A percentile compares a stretch with the other conserved stretches of the same genome.
Evolutionary conservation across 108 stramenopile genomes (phyloP).

Genomic region (Nannochloropsis granulata): DNA sequence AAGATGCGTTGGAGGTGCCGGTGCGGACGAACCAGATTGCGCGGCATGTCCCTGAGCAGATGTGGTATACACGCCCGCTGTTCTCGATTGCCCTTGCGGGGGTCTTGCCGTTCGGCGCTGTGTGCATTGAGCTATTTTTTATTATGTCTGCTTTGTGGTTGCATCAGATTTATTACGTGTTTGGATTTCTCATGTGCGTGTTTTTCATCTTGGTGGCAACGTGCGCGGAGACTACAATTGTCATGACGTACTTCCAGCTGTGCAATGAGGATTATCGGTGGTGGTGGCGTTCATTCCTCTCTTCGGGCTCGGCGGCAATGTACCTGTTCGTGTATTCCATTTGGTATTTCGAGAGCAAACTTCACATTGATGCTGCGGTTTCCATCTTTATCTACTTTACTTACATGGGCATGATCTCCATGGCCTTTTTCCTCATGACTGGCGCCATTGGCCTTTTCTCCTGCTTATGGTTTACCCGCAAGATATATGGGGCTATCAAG

Average conservation of each 20-base stretch:
- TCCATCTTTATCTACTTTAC: conserved; percentile 44
- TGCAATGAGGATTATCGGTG: conserved; percentile 93
- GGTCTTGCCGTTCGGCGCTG: conserved; percentile 90
- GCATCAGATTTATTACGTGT: conserved; percentile 96
- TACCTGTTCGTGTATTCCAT: conserved; percentile 95
- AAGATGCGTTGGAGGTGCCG: conserved; percentile 56
- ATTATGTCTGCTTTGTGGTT: conserved; percentile 98
- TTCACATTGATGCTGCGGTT: conserved; percentile 29
- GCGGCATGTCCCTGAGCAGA: conserved; percentile 57
- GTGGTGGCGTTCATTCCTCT: conserved; percentile 91
- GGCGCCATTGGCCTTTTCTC: conserved; percentile 77
- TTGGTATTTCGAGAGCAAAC: conserved; percentile 59
- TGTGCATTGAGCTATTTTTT: conserved; percentile 94
- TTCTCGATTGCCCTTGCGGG: conserved; percentile 72
- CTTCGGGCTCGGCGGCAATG: conserved; percentile 68
- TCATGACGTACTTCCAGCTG: conserved; percentile 93
- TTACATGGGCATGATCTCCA: conserved; percentile 86
- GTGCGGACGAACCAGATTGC: conserved; percentile 80
- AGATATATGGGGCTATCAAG: conserved; percentile 49
- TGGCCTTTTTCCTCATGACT: conserved; percentile 76
- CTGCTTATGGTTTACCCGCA: conserved; percentile 52
- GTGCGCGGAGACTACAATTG: conserved; percentile 87
- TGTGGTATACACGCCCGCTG: conserved; percentile 58
- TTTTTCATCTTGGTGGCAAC: conserved; percentile 74
- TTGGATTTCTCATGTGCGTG: conserved; percentile 91